A percentile compares a stretch with the other conserved stretches of the same genome.
These are phyloP conservation scores for Chlamydomonas sp. DNA, from an alignment of 139 green algal genomes.

Conservation along the genomic window DNA sequence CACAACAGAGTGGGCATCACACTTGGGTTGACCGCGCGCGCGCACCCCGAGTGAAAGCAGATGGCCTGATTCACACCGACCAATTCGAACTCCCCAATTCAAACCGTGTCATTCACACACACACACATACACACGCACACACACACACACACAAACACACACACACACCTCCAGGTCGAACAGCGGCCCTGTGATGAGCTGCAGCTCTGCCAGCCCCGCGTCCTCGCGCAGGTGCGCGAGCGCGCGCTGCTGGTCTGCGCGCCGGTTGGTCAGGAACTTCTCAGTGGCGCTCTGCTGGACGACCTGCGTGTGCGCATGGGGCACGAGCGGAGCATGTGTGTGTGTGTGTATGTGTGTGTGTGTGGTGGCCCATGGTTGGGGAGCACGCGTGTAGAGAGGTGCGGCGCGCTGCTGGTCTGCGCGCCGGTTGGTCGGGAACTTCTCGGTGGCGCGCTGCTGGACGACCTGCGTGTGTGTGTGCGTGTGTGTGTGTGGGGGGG, in stretches of 20 bases:
- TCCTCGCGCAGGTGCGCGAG: slow-evolving; percentile 68
- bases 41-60: background rate
- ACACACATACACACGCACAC: no score
- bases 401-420: slow-evolving; percentile 77
- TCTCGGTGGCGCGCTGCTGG: slow-evolving; percentile 40
- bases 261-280: slow-evolving; percentile 56
- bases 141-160: no score
- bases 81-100: slow-evolving; percentile 48
- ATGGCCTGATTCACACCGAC: background rate
- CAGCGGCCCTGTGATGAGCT: slow-evolving; percentile 77
- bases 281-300: slow-evolving; percentile 42
- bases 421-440: slow-evolving; percentile 55
- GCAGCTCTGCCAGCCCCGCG: slow-evolving; percentile 56
- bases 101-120: slow-evolving; percentile 51
- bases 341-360: background rate
- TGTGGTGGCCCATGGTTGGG: no score
- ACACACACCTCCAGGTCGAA: slow-evolving; percentile 93
- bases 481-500: background rate
- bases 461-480: slow-evolving; percentile 37
- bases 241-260: slow-evolving; percentile 78
- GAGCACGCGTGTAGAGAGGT: no score
- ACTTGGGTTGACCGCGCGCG: no score
- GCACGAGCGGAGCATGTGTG: background rate
- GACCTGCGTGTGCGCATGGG: slow-evolving; percentile 29
- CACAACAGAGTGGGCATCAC: background rate